phyloP scores from a whole-genome alignment of 805 yeast genomes.

The Nematodospora valgi region DNA sequence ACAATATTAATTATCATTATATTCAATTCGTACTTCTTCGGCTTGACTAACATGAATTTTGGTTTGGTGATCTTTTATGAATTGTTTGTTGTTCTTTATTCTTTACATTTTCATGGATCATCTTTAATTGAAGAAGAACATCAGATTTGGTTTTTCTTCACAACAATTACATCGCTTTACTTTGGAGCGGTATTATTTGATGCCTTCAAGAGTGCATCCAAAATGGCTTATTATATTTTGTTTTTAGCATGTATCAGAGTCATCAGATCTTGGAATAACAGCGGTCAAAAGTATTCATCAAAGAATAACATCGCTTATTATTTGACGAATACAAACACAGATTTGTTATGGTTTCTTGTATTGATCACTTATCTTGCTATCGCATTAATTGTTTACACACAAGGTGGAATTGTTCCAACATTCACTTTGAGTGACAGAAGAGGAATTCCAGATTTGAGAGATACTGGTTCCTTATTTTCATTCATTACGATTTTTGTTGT shows the following conservation, averaged over 20 bases:
- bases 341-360: slow-evolving; percentile 48
- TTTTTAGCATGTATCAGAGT: slow-evolving; percentile 46
- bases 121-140: slow-evolving; percentile 90
- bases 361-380: slow-evolving; percentile 33
- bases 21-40: slow-evolving; percentile 16
- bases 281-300: slow-evolving; percentile 77
- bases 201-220: not conserved
- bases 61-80: slow-evolving; percentile 22
- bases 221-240: slow-evolving; percentile 7
- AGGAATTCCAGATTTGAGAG: slow-evolving; percentile 10
- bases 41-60: slow-evolving; percentile 9
- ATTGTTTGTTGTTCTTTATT: slow-evolving; percentile 41
- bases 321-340: slow-evolving; percentile 26
- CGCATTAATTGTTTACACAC: slow-evolving; percentile 17
- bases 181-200: slow-evolving; percentile 10
- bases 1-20: slow-evolving; percentile 23
- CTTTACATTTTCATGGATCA: slow-evolving; percentile 79
- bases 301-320: slow-evolving; percentile 36
- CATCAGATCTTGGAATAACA: slow-evolving; percentile 79
- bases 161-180: slow-evolving; percentile 14
- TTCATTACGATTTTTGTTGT: slow-evolving; percentile 48
- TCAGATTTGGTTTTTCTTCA: slow-evolving; percentile 82
- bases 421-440: slow-evolving; percentile 11
- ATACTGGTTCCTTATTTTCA: slow-evolving; percentile 29
- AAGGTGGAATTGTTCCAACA: slow-evolving; percentile 24